Evolutionary conservation across 306 rosid species (phyloP).

Genomic region (Cucurbita pepo): DNA sequence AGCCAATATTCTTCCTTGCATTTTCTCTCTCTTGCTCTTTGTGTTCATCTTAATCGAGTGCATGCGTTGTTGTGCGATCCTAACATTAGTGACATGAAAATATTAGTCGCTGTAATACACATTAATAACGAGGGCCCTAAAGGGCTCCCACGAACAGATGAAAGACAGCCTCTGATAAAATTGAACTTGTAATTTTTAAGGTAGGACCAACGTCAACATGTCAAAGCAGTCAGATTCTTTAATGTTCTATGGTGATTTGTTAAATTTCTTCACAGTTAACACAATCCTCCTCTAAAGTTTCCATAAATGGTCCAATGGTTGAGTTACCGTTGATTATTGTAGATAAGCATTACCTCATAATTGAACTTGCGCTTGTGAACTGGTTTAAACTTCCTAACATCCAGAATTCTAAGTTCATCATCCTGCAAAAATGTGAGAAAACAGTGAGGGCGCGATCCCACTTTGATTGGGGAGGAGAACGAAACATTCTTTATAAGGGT

Average conservation of each 20-base stretch:
- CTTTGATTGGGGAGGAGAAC: too few species aligned
- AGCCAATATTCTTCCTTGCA: too few species aligned
- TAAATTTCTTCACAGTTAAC: background rate
- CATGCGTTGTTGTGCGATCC: too few species aligned
- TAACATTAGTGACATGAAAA: too few species aligned
- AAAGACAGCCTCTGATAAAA: background rate
- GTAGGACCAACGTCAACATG: background rate
- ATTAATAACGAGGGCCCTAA: background rate
- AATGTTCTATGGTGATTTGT: background rate
- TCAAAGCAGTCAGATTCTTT: background rate
- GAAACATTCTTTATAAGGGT: too few species aligned
- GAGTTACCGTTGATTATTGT: background rate
- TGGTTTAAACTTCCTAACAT: conserved; percentile 90
- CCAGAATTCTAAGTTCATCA: conserved; percentile 85
- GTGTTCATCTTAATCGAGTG: too few species aligned
- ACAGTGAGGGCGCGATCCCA: background rate
- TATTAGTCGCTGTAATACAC: too few species aligned
- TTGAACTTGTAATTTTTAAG: background rate
- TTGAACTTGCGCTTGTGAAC: conserved; percentile 82
- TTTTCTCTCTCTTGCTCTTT: too few species aligned
- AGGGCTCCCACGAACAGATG: background rate
- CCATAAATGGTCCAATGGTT: background rate
- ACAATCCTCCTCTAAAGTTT: background rate
- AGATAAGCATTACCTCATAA: conserved; percentile 52
- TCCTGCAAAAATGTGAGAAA: conserved; percentile 30